Evolutionary conservation across 352 stramenopile genomes (phyloP), one percentile per base, ranked within the genome.

Genomic region (Phytophthora hybrid): DNA sequence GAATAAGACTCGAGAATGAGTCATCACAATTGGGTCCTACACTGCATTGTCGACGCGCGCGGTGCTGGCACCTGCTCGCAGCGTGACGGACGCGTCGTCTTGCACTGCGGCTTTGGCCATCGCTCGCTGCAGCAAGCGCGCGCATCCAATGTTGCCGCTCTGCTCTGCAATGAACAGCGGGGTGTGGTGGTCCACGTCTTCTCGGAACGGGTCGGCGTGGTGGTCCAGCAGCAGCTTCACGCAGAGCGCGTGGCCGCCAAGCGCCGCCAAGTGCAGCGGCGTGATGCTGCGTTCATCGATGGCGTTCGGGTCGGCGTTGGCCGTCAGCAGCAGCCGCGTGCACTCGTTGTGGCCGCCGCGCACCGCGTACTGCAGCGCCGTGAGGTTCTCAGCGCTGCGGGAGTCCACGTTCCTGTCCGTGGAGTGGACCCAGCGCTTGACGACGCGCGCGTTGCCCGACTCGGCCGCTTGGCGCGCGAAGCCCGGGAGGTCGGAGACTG

Each of bases 341-440:
- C 88, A 94, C 74, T 95, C 88, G 53, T 92, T 93, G 74, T 95
- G 88, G 46, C 88, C 88, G 56, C 87, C 83, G 11, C 88, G 85
- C 18, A 89, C 78, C 3, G 85, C 79, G 61, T 95, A 95, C 34
- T 95, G 88, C 51, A 95, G 70, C 44, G 87, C 88, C n/a, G 85
- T 92, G 63, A 93, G 77, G 74, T 95, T 95, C 73, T 95, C 88
- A 2, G 54, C 32, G 71, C 88, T 95, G 29, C 85, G 81, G 16
- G 79, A 82, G 66, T 95, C 84, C 14, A 95, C 62, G 64, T 94
- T 85, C 34, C 75, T 66, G 67, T 84, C 78, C 1, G 86, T 89
- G 14, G 88, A 93, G 64, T 90, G 81, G 21, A 93, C 83, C 88
- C 88, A 95, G 63, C 88, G 88, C 82, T 94, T 93, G 60, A 95